These are phyloP conservation scores for Iris pallida DNA, from an alignment of 116 monocot genomes.

Conservation along the genomic window DNA sequence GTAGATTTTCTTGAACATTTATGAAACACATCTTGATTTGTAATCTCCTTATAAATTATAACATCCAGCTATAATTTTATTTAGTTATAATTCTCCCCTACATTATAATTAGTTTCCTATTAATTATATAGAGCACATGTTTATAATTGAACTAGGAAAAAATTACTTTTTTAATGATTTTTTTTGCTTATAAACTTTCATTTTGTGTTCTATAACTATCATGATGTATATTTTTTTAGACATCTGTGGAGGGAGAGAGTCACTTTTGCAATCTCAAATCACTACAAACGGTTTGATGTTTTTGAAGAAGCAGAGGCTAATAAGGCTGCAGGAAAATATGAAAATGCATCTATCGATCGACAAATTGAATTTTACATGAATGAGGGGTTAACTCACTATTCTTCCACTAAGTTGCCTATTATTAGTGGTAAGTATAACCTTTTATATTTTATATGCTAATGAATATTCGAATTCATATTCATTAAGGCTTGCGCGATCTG, in stretches of 20 bases:
- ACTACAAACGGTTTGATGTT: slow-evolving; percentile 79
- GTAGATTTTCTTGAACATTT: too few relatives aligned
- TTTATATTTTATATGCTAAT: too few relatives aligned
- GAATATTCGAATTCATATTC: not conserved
- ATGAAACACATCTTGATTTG: too few relatives aligned
- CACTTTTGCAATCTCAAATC: slow-evolving; percentile 80
- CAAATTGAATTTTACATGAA: slow-evolving; percentile 70
- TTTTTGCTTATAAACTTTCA: too few relatives aligned
- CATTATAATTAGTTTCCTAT: too few relatives aligned
- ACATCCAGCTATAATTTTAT: too few relatives aligned
- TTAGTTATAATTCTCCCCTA: too few relatives aligned
- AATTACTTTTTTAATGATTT: too few relatives aligned
- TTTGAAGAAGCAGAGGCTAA: slow-evolving; percentile 89
- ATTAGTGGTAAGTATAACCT: slow-evolving; percentile 48
- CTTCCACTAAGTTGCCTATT: slow-evolving; percentile 70
- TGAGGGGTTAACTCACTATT: slow-evolving; percentile 73
- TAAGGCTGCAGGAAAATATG: slow-evolving; percentile 82
- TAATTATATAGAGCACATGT: too few relatives aligned
- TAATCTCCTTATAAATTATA: too few relatives aligned
- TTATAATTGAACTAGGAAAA: too few relatives aligned
- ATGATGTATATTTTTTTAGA: slow-evolving; percentile 23
- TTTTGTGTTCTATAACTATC: too few relatives aligned
- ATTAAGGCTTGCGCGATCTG: not conserved
- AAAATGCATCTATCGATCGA: slow-evolving; percentile 67
- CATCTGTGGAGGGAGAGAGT: slow-evolving; percentile 70